These are phyloP conservation scores for Ophiostoma ips DNA, from an alignment of 2,329 filamentous ascomycete genomes.

Conservation along the genomic window DNA sequence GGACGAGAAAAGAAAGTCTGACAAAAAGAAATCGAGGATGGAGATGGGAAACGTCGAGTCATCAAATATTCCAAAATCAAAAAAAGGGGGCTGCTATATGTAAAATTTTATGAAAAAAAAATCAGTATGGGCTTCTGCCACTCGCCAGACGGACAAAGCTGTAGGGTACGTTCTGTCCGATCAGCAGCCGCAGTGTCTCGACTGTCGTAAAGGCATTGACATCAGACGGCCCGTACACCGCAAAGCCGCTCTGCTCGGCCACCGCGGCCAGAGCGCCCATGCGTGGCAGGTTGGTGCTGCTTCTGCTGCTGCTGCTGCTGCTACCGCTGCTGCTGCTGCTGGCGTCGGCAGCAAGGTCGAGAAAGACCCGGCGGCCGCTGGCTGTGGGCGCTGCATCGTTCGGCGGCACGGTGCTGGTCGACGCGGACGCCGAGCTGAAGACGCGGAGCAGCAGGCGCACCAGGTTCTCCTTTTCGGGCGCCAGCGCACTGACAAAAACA, in stretches of 20 bases:
- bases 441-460: conserved; percentile 66
- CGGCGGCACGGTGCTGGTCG: conserved; percentile 19
- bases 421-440: conserved; percentile 35
- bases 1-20: too few relatives aligned
- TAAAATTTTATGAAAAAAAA: neutral
- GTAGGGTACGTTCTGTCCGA: conserved; percentile 77
- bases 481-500: conserved; percentile 65
- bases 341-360: conserved; percentile 53
- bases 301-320: conserved; percentile 20
- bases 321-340: conserved; percentile 20
- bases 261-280: conserved; percentile 55
- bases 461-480: conserved; percentile 63
- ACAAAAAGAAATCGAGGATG: too few relatives aligned
- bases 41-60: too few relatives aligned
- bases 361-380: conserved; percentile 50
- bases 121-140: conserved; percentile 33
- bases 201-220: conserved; percentile 75
- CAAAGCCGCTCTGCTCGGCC: conserved; percentile 63
- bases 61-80: neutral
- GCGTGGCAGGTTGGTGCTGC: conserved; percentile 28
- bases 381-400: conserved; percentile 22
- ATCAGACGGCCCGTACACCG: conserved; percentile 65
- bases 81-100: neutral
- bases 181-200: conserved; percentile 61
- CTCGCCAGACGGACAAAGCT: conserved; percentile 69